Base-by-base conservation (phyloP, 805 yeast species). In the Barnettozyma vustinii region DNA sequence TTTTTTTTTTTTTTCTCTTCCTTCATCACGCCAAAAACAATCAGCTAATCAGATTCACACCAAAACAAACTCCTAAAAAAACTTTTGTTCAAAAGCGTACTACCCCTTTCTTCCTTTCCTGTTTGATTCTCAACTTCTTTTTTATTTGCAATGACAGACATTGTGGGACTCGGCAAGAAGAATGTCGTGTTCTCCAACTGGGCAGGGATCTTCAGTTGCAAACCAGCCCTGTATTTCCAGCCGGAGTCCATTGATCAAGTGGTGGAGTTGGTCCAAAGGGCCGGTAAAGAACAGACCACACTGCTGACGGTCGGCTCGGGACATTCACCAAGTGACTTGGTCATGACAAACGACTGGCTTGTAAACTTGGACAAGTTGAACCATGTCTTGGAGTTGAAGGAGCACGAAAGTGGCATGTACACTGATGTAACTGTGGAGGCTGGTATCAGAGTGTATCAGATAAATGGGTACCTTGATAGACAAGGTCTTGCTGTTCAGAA, bases 381-480 rank as follows among this genome's bases (percentile, higher is more conserved):
- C 63, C 59, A 65, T n/a, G 79, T 89, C 18, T 56, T 83, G 23
- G 65, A 61, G 8, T 64, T 77, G 44, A 64, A 72, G 36, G 76
- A 74, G 36, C 73, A 79, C 48, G 66, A 63, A 20, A 77, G 81
- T n/a, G 82, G 83, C 9, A 74, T 80, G 52, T 92, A 73, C 64
- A 86, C 95, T 8, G 98, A 92, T 67, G 81, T 92, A 47, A 85
- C 94, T 0, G 96, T 90, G n/a, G 96, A 92, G 65, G 96, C 97
- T 0, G 99, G 99, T 26, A 75, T 87, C 48, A 74, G 97, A 52
- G 70, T 92, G 12, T 83, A 73, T 61, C 84, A 87, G 62, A 68
- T 92, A 61, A 89, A 87, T 64, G 81, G 81, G 10, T 73, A 73
- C 52, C 72, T 92, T 52, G 83, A 80, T 23, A 53, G 70, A 12